Base-by-base conservation (phyloP, 257 asterid species). In the Nicotiana undulata region DNA sequence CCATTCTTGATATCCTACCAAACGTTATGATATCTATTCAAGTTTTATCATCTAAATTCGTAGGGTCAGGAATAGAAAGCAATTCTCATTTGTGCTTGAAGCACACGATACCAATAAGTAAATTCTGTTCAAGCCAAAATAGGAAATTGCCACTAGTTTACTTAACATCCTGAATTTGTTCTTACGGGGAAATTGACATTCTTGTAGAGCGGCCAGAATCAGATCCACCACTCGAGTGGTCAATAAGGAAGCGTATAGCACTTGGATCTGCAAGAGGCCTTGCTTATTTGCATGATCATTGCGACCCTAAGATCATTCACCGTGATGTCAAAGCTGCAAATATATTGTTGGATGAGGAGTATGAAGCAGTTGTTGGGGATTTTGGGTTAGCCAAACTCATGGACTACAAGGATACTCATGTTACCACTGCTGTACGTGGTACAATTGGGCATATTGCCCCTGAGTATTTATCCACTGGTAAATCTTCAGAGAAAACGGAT, bases 321-420 rank as follows among this genome's bases (percentile, higher is more conserved):
- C 91, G 98, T 59, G 99, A 93, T 87, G 93, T 95, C 59, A 92
- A 95, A 85, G 99, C 99, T 76, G 95, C 93, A 51, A 89, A 93
- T 52, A 90, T 95, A 88, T 81, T 95, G 76, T 88, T 95, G 86
- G 97, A 95, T 34, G 97, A 92, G 86, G 97, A 92, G 81, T 95
- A 90, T 81, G 99, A 95, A 88, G 99, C 99, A 75, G 97, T 95
- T 82, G 97, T 95, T 40, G 97, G 98, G 37, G 99, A 92, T 81
- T 95, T 95, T 75, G 99, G 99, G 77, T 83, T 93, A 86, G 99
- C 97, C 80, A 93, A 90, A 87, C 94, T 95, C 80, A 93, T 95
- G 98, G 99, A 93, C 90, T 90, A 93, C 91, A 91, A 91, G 86
- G 98, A 95, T 81, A 93, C 98, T 81, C 98, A 95, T 82, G 97